Percentiles rank a stretch among this genome's conserved stretches.
Evolutionary conservation across 2,329 filamentous ascomycete genomes (phyloP).

Genomic region (Cercospora canescens): DNA sequence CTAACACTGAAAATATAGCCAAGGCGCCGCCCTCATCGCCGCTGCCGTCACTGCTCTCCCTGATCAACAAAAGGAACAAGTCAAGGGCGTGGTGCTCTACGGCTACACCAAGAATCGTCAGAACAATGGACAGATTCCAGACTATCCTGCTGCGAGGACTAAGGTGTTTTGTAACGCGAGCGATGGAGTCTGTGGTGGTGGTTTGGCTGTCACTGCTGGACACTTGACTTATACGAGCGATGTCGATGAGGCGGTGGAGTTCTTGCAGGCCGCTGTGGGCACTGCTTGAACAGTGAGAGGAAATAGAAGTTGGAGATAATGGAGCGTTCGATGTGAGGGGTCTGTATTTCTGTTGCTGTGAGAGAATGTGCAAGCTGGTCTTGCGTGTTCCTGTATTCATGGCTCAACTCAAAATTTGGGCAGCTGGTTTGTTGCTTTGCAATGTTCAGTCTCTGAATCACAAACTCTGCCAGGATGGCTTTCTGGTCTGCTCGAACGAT

Average conservation of each 20-base stretch:
- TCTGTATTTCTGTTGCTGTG: not conserved
- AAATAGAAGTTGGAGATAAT: not conserved
- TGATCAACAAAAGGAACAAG: constrained; percentile 29
- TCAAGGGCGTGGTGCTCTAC: constrained; percentile 43
- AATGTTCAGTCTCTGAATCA: not conserved
- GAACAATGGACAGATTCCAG: constrained; percentile 37
- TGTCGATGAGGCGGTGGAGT: constrained; percentile 17
- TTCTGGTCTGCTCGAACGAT: too few species aligned
- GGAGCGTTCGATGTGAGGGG: not conserved
- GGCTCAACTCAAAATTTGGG: not conserved
- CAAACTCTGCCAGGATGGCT: not conserved
- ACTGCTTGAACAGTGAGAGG: not conserved
- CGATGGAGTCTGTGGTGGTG: constrained; percentile 40
- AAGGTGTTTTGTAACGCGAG: constrained; percentile 38
- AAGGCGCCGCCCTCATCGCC: constrained; percentile 43
- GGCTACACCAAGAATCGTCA: constrained; percentile 44
- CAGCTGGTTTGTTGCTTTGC: not conserved
- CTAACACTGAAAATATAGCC: constrained; percentile 27
- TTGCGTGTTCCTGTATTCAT: not conserved
- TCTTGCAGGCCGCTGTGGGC: constrained; percentile 6
- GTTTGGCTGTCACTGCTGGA: constrained; percentile 34
- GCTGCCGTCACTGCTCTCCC: constrained; percentile 35
- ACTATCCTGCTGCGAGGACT: constrained; percentile 36
- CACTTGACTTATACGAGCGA: constrained; percentile 35
- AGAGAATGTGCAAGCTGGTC: not conserved